A percentile compares a stretch with the other conserved stretches of the same genome.
Conservation (phyloP, 2,329 filamentous ascomycete species). For the Aureobasidium sp. region DNA sequence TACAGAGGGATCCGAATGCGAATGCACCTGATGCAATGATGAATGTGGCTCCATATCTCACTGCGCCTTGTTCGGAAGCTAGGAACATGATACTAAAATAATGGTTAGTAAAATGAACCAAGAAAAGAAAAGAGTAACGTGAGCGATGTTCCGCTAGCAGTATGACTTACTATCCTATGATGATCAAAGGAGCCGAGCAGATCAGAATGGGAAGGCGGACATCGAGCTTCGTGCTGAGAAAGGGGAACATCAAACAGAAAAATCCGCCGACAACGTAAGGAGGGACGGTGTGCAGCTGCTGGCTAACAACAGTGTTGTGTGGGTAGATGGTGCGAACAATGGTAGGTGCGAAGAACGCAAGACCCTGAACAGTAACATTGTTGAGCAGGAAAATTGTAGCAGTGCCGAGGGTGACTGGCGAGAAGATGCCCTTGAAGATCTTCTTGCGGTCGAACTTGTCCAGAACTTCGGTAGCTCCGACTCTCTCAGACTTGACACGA, state of each 20-base stretch:
- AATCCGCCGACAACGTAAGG: slow-evolving; percentile 75
- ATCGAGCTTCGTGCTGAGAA: slow-evolving; percentile 68
- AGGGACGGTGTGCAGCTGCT: slow-evolving; percentile 76
- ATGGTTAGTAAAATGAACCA: not conserved
- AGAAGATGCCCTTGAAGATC: slow-evolving; percentile 67
- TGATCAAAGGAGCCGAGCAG: slow-evolving; percentile 66
- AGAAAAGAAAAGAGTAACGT: too few relatives aligned
- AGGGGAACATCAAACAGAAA: slow-evolving; percentile 69
- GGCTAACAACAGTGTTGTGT: slow-evolving; percentile 59
- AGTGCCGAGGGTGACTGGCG: slow-evolving; percentile 65
- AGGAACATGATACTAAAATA: slow-evolving; percentile 66
- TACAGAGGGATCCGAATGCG: slow-evolving; percentile 68
- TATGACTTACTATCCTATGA: slow-evolving; percentile 62
- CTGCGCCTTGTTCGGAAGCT: slow-evolving; percentile 54
- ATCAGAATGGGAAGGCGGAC: slow-evolving; percentile 68
- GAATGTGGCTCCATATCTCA: slow-evolving; percentile 77
- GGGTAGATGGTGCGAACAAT: slow-evolving; percentile 77
- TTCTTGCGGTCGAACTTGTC: slow-evolving; percentile 69
- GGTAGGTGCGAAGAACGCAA: slow-evolving; percentile 76
- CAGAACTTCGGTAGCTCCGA: slow-evolving; percentile 68
- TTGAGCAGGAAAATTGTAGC: slow-evolving; percentile 68
- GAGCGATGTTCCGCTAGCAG: not conserved
- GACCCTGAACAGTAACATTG: slow-evolving; percentile 76
- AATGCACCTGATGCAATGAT: slow-evolving; percentile 72
- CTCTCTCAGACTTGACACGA: slow-evolving; percentile 73